A percentile compares a stretch with the other conserved stretches of the same genome.
phyloP scores from a whole-genome alignment of 352 stramenopile species.

The Phytophthora sojae region DNA sequence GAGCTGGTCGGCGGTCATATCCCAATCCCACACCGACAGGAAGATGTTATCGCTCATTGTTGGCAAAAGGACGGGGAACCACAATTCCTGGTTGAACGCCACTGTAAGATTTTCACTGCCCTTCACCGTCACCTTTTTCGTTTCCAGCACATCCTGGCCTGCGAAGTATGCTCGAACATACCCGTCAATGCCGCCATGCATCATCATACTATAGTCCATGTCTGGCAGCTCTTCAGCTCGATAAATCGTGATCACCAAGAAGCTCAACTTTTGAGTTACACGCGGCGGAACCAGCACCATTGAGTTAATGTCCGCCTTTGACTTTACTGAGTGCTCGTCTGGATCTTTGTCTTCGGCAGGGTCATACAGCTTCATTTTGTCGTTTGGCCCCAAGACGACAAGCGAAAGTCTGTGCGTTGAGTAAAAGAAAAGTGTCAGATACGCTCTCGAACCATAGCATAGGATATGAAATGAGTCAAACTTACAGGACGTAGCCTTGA shows the following conservation, averaged over 20 bases:
- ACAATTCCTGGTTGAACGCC: constrained; percentile 84
- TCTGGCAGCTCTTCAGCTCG: constrained; percentile 80
- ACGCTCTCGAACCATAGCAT: not conserved
- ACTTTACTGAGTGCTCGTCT: constrained; percentile 50
- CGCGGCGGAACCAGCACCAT: constrained; percentile 86
- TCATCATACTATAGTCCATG: constrained; percentile 84
- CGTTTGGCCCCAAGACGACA: constrained; percentile 83
- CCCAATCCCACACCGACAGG: constrained; percentile 87
- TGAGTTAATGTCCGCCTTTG: constrained; percentile 75
- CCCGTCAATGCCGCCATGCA: constrained; percentile 77
- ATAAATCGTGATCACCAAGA: constrained; percentile 84
- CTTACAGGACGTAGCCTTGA: constrained; percentile 89
- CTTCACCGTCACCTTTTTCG: constrained; percentile 72
- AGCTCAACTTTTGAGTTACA: constrained; percentile 73
- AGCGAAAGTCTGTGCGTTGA: constrained; percentile 75
- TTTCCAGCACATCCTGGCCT: constrained; percentile 74
- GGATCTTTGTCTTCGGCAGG: constrained; percentile 47
- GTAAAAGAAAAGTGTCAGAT: constrained; percentile 12
- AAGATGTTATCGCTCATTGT: constrained; percentile 87
- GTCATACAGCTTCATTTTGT: constrained; percentile 80
- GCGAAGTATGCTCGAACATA: constrained; percentile 84
- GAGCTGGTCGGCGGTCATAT: constrained; percentile 73
- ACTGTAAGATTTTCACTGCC: constrained; percentile 54
- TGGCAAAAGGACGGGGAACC: constrained; percentile 85
- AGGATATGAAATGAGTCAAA: constrained; percentile 10